A percentile compares a stretch with the other conserved stretches of the same genome.
Conservation (phyloP, 305 asterid species). For the Solanum hybrid region DNA sequence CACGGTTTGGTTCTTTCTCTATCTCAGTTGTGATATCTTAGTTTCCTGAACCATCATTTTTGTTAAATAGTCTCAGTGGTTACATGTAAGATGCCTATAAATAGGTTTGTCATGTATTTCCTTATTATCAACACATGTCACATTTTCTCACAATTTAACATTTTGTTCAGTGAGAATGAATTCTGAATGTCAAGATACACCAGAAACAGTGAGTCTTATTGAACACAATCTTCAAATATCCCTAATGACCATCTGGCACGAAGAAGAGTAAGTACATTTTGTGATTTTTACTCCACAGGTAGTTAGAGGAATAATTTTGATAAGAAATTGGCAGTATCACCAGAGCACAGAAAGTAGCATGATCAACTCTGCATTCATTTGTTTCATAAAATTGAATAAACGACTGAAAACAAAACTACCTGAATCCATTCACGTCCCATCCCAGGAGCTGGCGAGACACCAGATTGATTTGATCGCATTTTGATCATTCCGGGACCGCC, state of each 20-base stretch:
- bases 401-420: constrained; percentile 21
- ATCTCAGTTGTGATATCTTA: neutral
- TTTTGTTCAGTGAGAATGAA: neutral
- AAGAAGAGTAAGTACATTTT: neutral
- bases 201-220: neutral
- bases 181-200: neutral
- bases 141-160: neutral
- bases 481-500: constrained; percentile 66
- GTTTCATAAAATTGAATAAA: neutral
- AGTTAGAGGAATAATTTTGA: neutral
- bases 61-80: neutral
- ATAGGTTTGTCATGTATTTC: neutral
- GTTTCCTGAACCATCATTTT: neutral
- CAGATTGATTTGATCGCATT: constrained; percentile 43
- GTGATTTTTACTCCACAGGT: neutral
- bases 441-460: constrained; percentile 18
- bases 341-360: neutral
- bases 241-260: neutral
- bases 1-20: neutral
- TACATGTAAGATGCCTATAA: neutral
- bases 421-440: constrained; percentile 55
- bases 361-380: neutral
- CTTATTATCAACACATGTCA: neutral
- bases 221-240: neutral
- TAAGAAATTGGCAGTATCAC: neutral